Evolutionary conservation across 345 rosid species (phyloP).

Genomic region (Salix arbutifolia): DNA sequence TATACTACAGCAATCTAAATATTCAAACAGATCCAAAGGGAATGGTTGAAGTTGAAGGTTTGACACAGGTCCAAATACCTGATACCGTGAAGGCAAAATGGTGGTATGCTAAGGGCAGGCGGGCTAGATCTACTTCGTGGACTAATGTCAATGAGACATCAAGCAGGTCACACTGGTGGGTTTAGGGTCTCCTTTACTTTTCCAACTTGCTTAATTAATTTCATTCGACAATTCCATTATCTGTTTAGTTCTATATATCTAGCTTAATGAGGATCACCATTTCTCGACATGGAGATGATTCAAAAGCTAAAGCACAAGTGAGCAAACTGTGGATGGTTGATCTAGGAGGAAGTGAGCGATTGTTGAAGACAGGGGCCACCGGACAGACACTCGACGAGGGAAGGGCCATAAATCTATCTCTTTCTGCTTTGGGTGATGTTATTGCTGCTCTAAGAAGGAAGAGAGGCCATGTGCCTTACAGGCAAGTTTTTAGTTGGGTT

Average conservation of each 20-base stretch:
- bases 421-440: slow-evolving; percentile 92
- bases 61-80: slow-evolving; percentile 65
- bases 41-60: slow-evolving; percentile 67
- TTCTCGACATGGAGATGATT: slow-evolving; percentile 47
- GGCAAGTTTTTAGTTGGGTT: slow-evolving; percentile 46
- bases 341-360: slow-evolving; percentile 94
- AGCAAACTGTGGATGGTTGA: slow-evolving; percentile 98
- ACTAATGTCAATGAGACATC: slow-evolving; percentile 85
- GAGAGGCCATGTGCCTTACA: slow-evolving; percentile 88
- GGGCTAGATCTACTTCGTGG: slow-evolving; percentile 73
- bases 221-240: slow-evolving; percentile 45
- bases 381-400: slow-evolving; percentile 91
- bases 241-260: slow-evolving; percentile 54
- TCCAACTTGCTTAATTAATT: slow-evolving; percentile 16
- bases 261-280: slow-evolving; percentile 85
- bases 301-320: slow-evolving; percentile 51
- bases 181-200: slow-evolving; percentile 18
- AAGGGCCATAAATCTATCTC: slow-evolving; percentile 84
- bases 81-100: slow-evolving; percentile 62
- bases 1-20: slow-evolving; percentile 66
- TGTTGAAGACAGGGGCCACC: slow-evolving; percentile 72
- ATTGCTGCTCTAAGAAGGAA: slow-evolving; percentile 84
- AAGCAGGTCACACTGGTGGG: slow-evolving; percentile 94
- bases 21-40: slow-evolving; percentile 90
- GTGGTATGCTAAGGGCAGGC: slow-evolving; percentile 79